phyloP scores from a whole-genome alignment of 2,329 filamentous ascomycete species.

The Harringtonia lauricola region DNA sequence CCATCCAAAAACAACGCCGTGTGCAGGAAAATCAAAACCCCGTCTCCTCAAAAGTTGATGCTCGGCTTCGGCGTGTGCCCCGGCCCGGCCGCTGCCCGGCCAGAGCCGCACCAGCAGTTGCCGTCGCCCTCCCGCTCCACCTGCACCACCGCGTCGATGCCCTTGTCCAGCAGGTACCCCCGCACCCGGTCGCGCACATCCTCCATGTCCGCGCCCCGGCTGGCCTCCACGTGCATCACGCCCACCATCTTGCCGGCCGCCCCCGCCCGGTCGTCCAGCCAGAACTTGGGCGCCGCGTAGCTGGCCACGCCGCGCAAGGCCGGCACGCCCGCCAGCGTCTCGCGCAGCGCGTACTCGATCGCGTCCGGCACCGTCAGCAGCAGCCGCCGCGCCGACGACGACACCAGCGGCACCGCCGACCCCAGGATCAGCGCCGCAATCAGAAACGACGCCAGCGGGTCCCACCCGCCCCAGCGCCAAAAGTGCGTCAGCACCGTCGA shows the following conservation, averaged over 20 bases:
- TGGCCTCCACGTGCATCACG: constrained; percentile 76
- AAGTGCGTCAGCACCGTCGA: constrained; percentile 82
- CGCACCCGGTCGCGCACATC: constrained; percentile 73
- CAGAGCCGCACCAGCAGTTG: constrained; percentile 48
- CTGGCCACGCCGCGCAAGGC: constrained; percentile 74
- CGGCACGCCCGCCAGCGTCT: constrained; percentile 72
- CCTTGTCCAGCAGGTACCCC: constrained; percentile 56
- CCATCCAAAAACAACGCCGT: no score
- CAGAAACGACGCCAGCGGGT: constrained; percentile 84
- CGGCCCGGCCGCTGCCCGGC: constrained; percentile 20
- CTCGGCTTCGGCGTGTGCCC: constrained; percentile 13
- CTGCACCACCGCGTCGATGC: constrained; percentile 77
- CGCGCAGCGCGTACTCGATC: constrained; percentile 78
- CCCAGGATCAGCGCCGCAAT: constrained; percentile 89
- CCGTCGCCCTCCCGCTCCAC: constrained; percentile 74
- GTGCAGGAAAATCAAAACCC: no score
- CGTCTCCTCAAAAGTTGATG: constrained; percentile 13
- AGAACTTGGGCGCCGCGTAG: constrained; percentile 83
- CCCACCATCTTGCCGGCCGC: constrained; percentile 87
- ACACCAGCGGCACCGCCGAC: constrained; percentile 82
- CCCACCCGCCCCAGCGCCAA: constrained; percentile 86
- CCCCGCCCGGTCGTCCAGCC: constrained; percentile 70
- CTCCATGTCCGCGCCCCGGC: constrained; percentile 60
- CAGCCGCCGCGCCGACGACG: constrained; percentile 70
- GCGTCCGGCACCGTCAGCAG: constrained; percentile 77